Base-by-base conservation (phyloP, 148 eudicot species). In the Amaranthus cruentus region DNA sequence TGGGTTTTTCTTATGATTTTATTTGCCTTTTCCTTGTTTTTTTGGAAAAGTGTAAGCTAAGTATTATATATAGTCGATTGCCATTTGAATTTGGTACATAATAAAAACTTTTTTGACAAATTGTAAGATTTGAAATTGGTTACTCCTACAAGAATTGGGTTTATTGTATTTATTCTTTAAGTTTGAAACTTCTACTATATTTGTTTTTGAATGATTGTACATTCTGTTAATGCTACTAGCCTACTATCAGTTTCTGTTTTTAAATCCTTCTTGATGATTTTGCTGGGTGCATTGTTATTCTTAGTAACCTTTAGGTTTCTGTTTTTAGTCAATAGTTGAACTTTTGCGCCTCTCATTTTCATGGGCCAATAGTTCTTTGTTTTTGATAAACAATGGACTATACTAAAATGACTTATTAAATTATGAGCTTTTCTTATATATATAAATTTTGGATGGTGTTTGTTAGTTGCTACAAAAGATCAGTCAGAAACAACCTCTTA, bases 1-100 rank as follows among this genome's bases (percentile, higher is more conserved):
- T 64, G 59, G 54, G 15, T 65, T 72, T 71, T 77, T 28, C 15
- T 51, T 43, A 63, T 73, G 76, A 59, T 67, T 74, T 6, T 73
- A 13, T n/a, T 73, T 61, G 55, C 58, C 14, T 72, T 61, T 62
- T n/a, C 10, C 14, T 73, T 43, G n/a, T 52, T 43, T 14, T 59
- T 44, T n/a, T 47, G 66, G 47, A 6, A 6, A 6, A 9, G 9
- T 51, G 38, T 14, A 28, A 28, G 38, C 38, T 28, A 28, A 28
- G 38, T 18, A 18, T 18, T 18, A 18, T 18, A 18, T 18, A 18
- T 18, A 18, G 18, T 18, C 18, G 18, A 0, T 28, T 28, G 38
- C 38, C 38, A 28, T 28, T 28, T 28, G 38, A 28, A 28, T 28
- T 28, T 28, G 38, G 38, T 28, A 2, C 38, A 28, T 28, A 28